Evolutionary conservation across 176 grass and related monocot species (phyloP), one percentile per base, ranked within the genome.

Genomic region (Carex scoparia): DNA sequence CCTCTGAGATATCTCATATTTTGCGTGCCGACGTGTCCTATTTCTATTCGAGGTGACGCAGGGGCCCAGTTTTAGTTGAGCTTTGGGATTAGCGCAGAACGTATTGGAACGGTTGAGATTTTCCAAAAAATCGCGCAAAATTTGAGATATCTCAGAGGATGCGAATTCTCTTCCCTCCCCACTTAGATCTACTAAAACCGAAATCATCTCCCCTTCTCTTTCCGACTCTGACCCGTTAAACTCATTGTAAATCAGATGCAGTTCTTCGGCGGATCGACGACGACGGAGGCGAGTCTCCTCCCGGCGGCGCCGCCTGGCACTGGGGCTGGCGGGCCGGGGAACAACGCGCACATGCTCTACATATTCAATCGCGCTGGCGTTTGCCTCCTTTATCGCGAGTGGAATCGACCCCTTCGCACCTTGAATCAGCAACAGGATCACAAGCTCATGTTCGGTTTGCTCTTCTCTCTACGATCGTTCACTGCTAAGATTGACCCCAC

Each of bases 381-480:
- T 13, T 98, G 95, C 88, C 93, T 95, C 33, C 86, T 95, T 27
- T 93, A 98, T 90, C 89, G 93, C 76, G 95, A 98, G 91, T 98
- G 96, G 93, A 88, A 92, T 85, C 93, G 93, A 18, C 87, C 90
- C 54, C 85, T 94, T 40, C 93, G 88, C 86, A 98, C 93, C 86
- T 89, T 94, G 46, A 87, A 93, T 83, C 86, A 63, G 44, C 86
- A 87, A 61, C 91, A 98, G 91, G 95, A 95, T 75, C 93, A 95
- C 57, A 98, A 94, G 86, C 95, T 98, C 89, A 94, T 98, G 95
- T 92, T 98, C 89, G 93, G 95, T 0, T 88, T 98, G 84, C 95
- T 98, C 77, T 98, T 92, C 91, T 95, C 95, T 42, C 93, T 95
- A 18, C 93, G 93, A 7, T 98, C 93, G 11, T 98, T 98, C 87